These are phyloP conservation scores for Agrocybe praecox DNA, from an alignment of 768 basidiomycete species.

Conservation along the genomic window DNA sequence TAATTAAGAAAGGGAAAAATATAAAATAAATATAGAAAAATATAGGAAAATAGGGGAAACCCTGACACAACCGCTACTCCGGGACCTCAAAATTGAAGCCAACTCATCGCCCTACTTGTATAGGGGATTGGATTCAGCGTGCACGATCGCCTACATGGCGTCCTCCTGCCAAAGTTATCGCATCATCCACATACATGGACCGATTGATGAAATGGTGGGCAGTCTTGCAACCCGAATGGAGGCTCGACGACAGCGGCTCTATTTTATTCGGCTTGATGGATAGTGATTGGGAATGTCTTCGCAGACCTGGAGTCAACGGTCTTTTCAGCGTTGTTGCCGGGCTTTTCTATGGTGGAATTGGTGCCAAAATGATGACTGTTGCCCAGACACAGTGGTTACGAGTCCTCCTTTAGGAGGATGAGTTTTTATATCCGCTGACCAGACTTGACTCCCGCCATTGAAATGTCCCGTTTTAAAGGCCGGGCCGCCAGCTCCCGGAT, in stretches of 20 bases:
- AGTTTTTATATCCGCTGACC: too few relatives aligned
- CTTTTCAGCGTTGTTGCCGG: neutral
- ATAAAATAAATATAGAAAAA: too few relatives aligned
- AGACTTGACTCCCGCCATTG: too few relatives aligned
- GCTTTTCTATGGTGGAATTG: neutral
- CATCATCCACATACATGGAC: neutral
- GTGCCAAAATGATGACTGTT: too few relatives aligned
- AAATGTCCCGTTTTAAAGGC: too few relatives aligned
- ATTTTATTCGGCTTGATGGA: neutral
- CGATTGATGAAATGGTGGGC: neutral
- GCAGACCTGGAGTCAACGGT: neutral
- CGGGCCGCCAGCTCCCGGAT: too few relatives aligned
- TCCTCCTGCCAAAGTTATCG: neutral
- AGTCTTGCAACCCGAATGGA: neutral
- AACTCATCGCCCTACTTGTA: neutral
- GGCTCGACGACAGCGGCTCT: neutral
- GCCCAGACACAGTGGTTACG: neutral
- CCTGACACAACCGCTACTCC: too few relatives aligned
- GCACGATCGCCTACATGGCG: too few relatives aligned
- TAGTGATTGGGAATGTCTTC: neutral
- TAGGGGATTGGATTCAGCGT: neutral
- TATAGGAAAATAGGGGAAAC: too few relatives aligned
- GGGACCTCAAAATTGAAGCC: neutral
- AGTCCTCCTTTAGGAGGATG: too few relatives aligned
- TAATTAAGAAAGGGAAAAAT: too few relatives aligned